These are phyloP conservation scores for Chrysoporthe deuterocubensis DNA, from an alignment of 2,329 filamentous ascomycete species.

Conservation along the genomic window DNA sequence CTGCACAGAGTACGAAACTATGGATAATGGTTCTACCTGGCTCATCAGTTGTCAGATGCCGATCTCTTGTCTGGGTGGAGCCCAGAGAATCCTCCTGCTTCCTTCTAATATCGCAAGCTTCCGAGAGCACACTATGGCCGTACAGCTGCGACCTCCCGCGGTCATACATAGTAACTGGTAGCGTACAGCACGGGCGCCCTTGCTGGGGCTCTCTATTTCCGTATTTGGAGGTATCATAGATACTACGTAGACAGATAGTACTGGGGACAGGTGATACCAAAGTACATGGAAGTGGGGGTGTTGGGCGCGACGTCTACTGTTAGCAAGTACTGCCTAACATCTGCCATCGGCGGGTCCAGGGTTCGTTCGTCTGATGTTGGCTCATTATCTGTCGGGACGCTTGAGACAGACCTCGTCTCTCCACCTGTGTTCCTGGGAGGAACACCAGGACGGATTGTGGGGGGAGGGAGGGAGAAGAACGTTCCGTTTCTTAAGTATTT, in stretches of 20 bases:
- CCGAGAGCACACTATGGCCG: not conserved
- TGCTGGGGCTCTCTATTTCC: not conserved
- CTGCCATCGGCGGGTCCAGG: not conserved
- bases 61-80: constrained; percentile 5
- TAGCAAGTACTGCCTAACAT: not conserved
- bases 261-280: no score
- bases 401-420: no score
- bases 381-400: no score
- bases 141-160: not conserved
- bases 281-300: not conserved
- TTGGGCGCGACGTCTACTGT: not conserved
- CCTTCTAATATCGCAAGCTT: constrained; percentile 18
- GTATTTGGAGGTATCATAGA: not conserved
- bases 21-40: no score
- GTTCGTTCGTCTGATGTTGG: not conserved
- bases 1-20: not conserved
- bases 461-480: no score
- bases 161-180: not conserved
- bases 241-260: no score
- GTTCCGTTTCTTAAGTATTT: no score
- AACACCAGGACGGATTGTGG: no score
- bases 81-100: constrained; percentile 25
- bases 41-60: constrained; percentile 1
- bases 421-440: no score
- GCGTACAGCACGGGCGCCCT: not conserved